These are phyloP conservation scores for Geosmithia flava DNA, from an alignment of 2,329 filamentous ascomycete species.

Conservation along the genomic window DNA sequence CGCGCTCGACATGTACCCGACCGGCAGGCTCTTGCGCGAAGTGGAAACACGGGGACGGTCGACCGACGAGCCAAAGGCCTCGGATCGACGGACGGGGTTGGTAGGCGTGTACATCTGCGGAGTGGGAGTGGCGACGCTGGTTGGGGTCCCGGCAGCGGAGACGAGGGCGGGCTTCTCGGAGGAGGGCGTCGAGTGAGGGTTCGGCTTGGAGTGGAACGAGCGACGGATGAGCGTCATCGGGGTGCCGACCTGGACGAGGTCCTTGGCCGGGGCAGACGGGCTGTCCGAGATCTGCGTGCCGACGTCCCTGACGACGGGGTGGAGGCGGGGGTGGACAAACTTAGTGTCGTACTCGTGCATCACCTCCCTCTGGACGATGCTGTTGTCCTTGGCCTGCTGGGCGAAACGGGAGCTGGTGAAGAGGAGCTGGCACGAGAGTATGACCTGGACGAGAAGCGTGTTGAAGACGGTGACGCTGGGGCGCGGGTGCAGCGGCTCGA, in stretches of 20 bases:
- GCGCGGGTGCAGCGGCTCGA: conserved; percentile 59
- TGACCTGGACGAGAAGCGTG: conserved; percentile 60
- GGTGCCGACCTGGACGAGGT: conserved; percentile 35
- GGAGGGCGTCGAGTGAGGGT: conserved; percentile 59
- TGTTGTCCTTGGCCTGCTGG: conserved; percentile 75
- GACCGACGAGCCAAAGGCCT: conserved; percentile 18
- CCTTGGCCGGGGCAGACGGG: conserved; percentile 26
- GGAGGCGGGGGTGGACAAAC: conserved; percentile 82
- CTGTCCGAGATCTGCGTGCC: conserved; percentile 60
- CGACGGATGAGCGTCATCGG: conserved; percentile 55
- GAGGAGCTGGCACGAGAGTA: conserved; percentile 68
- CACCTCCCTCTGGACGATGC: conserved; percentile 81
- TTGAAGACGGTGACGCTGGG: conserved; percentile 82
- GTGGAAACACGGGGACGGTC: conserved; percentile 5
- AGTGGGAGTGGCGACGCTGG: background rate
- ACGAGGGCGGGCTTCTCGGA: conserved; percentile 36
- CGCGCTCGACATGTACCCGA: conserved; percentile 15
- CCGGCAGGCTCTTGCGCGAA: conserved; percentile 20
- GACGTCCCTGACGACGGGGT: conserved; percentile 65
- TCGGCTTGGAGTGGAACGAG: conserved; percentile 70
- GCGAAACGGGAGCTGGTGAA: conserved; percentile 62
- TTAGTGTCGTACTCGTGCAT: conserved; percentile 94
- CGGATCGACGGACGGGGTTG: conserved; percentile 15
- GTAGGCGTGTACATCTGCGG: conserved; percentile 26
- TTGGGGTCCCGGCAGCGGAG: conserved; percentile 2